Evolutionary conservation across 2,329 filamentous ascomycete genomes (phyloP).

Genomic region (Penicillium sp.): DNA sequence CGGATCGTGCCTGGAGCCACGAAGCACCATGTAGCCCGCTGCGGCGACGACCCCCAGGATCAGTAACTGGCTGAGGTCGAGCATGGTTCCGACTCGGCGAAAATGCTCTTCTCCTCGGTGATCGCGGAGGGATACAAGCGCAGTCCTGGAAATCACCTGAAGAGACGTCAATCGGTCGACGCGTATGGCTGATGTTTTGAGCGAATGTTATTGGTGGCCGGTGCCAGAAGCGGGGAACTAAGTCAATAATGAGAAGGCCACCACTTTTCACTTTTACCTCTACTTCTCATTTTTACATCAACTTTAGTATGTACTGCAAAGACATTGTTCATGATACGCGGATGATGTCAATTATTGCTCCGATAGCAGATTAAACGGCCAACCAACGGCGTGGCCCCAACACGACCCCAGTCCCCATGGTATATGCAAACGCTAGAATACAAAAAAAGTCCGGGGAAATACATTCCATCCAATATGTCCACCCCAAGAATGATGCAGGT

Average conservation of each 20-base stretch:
- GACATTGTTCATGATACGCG: no score
- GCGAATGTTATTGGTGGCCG: background rate
- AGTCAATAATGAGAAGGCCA: background rate
- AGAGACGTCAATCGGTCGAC: background rate
- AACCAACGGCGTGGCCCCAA: background rate
- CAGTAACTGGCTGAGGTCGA: slow-evolving; percentile 7
- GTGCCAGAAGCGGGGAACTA: background rate
- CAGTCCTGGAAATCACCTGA: background rate
- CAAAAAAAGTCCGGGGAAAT: slow-evolving; percentile 8
- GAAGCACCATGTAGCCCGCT: slow-evolving; percentile 9
- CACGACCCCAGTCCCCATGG: background rate
- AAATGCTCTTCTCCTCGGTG: background rate
- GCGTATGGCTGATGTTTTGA: background rate
- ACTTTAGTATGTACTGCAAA: no score
- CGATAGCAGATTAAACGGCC: background rate
- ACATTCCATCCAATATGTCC: slow-evolving; percentile 9
- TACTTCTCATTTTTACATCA: no score
- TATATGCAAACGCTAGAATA: slow-evolving; percentile 20
- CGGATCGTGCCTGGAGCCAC: slow-evolving; percentile 15
- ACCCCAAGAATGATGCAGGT: slow-evolving; percentile 11
- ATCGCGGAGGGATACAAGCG: background rate
- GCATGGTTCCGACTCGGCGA: slow-evolving; percentile 1
- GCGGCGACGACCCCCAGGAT: slow-evolving; percentile 4
- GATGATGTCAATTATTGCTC: background rate
- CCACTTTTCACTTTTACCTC: background rate